Percentiles rank a stretch among this genome's conserved stretches.
These are phyloP conservation scores for Komagataella kurtzmanii DNA, from an alignment of 805 yeast species.

Conservation along the genomic window DNA sequence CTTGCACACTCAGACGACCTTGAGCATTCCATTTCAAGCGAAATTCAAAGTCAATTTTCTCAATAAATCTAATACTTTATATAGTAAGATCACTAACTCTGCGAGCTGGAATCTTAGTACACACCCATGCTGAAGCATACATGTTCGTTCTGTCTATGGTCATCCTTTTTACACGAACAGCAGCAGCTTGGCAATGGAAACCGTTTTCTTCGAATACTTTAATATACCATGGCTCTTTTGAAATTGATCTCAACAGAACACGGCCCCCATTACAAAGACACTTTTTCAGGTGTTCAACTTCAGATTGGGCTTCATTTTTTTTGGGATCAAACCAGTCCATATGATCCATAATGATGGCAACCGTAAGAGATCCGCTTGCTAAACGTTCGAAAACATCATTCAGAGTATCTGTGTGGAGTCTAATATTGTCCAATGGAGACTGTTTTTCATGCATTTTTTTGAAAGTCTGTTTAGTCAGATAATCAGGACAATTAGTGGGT, in stretches of 20 bases:
- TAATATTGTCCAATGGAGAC: constrained; percentile 52
- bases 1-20: background rate
- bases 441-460: constrained; percentile 12
- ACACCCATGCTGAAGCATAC: constrained; percentile 86
- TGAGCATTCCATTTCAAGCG: background rate
- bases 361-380: constrained; percentile 47
- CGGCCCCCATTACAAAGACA: constrained; percentile 59
- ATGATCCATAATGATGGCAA: constrained; percentile 80
- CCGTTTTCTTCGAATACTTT: constrained; percentile 54
- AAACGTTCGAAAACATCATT: constrained; percentile 64
- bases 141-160: constrained; percentile 73
- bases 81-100: background rate
- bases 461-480: constrained; percentile 44
- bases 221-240: constrained; percentile 69
- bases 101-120: constrained; percentile 31
- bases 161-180: constrained; percentile 45
- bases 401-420: constrained; percentile 70
- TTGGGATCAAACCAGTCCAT: constrained; percentile 82
- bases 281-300: constrained; percentile 47
- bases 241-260: constrained; percentile 66
- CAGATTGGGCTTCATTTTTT: constrained; percentile 49
- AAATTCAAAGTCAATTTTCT: background rate
- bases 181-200: constrained; percentile 57
- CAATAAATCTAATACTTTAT: background rate
- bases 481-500: constrained; percentile 60